Base-by-base conservation (phyloP, 768 basidiomycete species). In the Thelephora ganbajun region DNA sequence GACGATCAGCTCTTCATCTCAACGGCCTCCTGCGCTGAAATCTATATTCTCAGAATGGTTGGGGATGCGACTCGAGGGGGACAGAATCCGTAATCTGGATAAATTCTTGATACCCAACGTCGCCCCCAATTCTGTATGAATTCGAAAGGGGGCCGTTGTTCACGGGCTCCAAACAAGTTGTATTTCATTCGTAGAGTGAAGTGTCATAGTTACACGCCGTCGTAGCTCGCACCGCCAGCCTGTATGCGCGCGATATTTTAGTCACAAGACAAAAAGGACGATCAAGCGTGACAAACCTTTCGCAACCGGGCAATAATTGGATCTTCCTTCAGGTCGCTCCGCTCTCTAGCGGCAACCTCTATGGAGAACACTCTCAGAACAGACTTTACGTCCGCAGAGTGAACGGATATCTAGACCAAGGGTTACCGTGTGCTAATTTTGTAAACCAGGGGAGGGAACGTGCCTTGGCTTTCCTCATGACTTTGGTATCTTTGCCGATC, bases 391-490 rank as follows among this genome's bases (percentile, higher is more conserved):
- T 90, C 82, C 53, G 85, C 84, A 20, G 80, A 59, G 59, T 97
- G 92, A 3, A 97, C 91, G 50, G 92, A 94, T 58, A 94, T 85
- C 90, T 93, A 56, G 35, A 39, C 36, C 36, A 2, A 34, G 19
- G 16, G 26, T 30, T 30, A 30, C 26, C 30, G 23, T 39, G 22
- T 23, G 47, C 16, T 39, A 6, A 44, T 5, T 26, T 19, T 35
- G n/a, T 26, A 20, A 14, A 39, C 13, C 13, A 16, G 9, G 22
- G 11, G 35, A 43, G 30, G 18, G 46, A 35, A 64, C 73, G 54
- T 49, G 87, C 86, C 79, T 90, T 93, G 37, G 83, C 92, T 67
- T 81, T 84, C 51, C 92, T 74, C 91, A 94, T 90, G 53, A 92
- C 74, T 67, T 89, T 91, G 66, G 88, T 86, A 36, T 67, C 64